Conservation (phyloP, 208 protist species). For the Tritrichomonas musculus region DNA sequence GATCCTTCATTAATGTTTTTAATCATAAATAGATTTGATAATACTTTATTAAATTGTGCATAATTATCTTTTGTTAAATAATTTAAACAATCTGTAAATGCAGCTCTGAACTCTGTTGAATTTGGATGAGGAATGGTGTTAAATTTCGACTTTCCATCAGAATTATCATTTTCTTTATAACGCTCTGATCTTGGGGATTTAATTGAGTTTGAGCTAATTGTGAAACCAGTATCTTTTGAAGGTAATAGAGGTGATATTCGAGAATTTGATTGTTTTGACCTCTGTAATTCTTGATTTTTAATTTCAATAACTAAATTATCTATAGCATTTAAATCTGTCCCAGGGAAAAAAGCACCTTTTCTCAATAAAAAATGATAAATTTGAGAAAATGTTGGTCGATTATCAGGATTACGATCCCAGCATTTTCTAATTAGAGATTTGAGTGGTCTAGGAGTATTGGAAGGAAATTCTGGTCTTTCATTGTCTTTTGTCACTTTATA, state of each 20-base stretch:
- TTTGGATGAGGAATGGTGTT: background rate
- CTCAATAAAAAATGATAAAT: background rate
- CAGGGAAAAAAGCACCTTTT: background rate
- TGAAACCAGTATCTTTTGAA: background rate
- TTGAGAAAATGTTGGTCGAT: background rate
- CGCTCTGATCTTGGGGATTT: background rate
- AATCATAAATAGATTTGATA: background rate
- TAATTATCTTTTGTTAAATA: too few relatives aligned
- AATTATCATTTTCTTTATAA: background rate
- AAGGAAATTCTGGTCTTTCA: background rate
- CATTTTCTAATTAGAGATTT: background rate
- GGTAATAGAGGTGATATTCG: background rate
- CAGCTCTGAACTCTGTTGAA: too few relatives aligned
- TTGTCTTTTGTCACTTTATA: background rate
- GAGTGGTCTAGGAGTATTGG: background rate
- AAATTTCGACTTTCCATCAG: background rate
- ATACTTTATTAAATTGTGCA: background rate
- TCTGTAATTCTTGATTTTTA: background rate
- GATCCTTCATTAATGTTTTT: background rate
- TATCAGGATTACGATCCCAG: background rate
- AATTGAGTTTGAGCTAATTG: background rate
- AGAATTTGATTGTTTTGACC: background rate
- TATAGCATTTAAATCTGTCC: background rate
- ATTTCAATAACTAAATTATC: background rate
- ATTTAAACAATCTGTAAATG: too few relatives aligned